phyloP scores from a whole-genome alignment of 148 eudicot species.

The Polygonum maritimum region DNA sequence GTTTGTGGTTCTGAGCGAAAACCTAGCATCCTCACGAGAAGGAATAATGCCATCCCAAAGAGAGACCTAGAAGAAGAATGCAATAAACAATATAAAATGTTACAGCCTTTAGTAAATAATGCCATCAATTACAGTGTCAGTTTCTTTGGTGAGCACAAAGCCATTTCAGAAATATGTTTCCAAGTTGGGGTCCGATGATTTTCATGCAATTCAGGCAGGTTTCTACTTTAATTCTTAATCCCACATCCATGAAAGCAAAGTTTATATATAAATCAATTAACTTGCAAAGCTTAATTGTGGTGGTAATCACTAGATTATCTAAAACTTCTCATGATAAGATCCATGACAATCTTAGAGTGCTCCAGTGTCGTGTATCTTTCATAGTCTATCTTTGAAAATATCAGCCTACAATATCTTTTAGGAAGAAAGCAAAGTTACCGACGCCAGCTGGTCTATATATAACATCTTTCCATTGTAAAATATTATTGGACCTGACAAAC shows the following conservation, averaged over 20 bases:
- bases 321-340: not conserved
- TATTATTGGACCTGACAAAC: not conserved
- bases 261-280: not conserved
- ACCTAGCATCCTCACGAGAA: slow-evolving; percentile 59
- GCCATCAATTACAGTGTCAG: not conserved
- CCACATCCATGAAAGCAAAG: not conserved
- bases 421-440: not conserved
- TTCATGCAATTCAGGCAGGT: not conserved
- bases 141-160: not conserved
- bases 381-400: not conserved
- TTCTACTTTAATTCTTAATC: not conserved
- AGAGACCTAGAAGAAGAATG: slow-evolving; percentile 46
- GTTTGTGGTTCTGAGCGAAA: slow-evolving; percentile 63
- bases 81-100: not conserved
- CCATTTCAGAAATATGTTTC: not conserved
- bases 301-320: not conserved
- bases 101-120: not conserved
- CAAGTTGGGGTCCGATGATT: not conserved
- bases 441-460: not conserved
- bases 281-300: not conserved
- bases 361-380: not conserved
- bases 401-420: not conserved
- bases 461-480: not conserved
- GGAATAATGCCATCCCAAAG: slow-evolving; percentile 93
- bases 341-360: not conserved